Evolutionary conservation across 1,284 basidiomycete species (phyloP).

Genomic region (Malassezia psittaci): DNA sequence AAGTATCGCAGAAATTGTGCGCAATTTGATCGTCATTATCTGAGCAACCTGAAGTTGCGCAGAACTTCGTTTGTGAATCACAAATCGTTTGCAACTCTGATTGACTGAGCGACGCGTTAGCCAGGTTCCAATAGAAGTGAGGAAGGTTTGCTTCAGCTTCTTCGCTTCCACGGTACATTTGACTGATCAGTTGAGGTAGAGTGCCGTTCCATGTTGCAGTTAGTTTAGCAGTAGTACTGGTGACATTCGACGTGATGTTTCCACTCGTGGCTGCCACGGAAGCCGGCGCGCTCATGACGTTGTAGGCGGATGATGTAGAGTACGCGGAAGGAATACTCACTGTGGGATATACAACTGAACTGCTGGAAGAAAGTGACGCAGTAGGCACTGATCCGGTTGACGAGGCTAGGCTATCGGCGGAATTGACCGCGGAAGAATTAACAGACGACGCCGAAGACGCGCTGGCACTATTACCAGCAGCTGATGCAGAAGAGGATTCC

Average conservation of each 20-base stretch:
- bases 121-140: conserved; percentile 15
- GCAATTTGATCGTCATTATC: conserved; percentile 19
- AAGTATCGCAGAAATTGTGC: conserved; percentile 41
- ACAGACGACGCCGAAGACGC: too few species aligned
- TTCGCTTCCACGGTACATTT: conserved; percentile 14
- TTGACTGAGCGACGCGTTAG: conserved; percentile 13
- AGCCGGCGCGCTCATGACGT: conserved; percentile 6
- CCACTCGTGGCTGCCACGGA: background rate
- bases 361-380: background rate
- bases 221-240: background rate
- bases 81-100: conserved; percentile 21
- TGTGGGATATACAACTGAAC: conserved; percentile 6
- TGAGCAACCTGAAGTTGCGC: conserved; percentile 30
- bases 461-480: background rate
- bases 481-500: background rate
- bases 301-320: background rate
- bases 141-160: conserved; percentile 14
- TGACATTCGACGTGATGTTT: conserved; percentile 7
- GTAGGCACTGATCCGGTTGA: background rate
- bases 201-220: conserved; percentile 6
- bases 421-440: background rate
- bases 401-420: background rate
- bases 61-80: conserved; percentile 33
- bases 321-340: background rate
- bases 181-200: conserved; percentile 5